Base-by-base conservation (phyloP, 2,329 filamentous ascomycete species). In the Aspergillus versicolor region DNA sequence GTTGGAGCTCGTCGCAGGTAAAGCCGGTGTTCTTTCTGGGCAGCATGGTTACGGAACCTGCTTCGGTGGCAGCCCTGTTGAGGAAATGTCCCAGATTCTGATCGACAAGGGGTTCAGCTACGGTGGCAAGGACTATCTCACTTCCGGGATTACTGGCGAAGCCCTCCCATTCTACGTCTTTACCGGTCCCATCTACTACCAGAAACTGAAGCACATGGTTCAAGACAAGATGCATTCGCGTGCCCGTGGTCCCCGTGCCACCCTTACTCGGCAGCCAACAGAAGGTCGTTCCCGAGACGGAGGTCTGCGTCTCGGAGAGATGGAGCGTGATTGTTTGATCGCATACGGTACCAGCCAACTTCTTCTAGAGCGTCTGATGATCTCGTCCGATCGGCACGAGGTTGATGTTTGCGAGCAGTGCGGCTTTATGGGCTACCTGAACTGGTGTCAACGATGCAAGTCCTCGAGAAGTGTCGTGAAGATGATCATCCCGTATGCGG, bases 141-240 rank as follows among this genome's bases (percentile, higher is more conserved):
- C 94, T 0, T 92, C 88, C 0, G 94, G 94, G 37, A 93, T 97
- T 71, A 97, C 94, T 0, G 95, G 94, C 67, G 94, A 99, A 76
- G 86, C 90, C 0, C 82, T 97, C 5, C 92, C 96, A 62, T 92
- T 92, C 12, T 97, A 97, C 77, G 92, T 99, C 70, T 99, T 97
- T 82, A 96, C 96, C 73, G 94, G 94, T 0, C 94, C 94, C 11
- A 99, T 99, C 76, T 99, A 96, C 81, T 99, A 99, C 80, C 94
- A 99, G 80, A 96, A 96, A 65, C 85, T 99, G 63, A 99, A 99
- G 84, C 94, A 99, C 82, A 99, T 99, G 94, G 94, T 99, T 4
- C 92, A 97, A 75, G 94, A 99, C 74, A 99, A 99, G 79, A 97
- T 99, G 94, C 94, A 99, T 77, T 93, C 91, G 32, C 91, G 94